phyloP scores from a whole-genome alignment of 148 eudicot genomes.

The Chenopodium quinoa region DNA sequence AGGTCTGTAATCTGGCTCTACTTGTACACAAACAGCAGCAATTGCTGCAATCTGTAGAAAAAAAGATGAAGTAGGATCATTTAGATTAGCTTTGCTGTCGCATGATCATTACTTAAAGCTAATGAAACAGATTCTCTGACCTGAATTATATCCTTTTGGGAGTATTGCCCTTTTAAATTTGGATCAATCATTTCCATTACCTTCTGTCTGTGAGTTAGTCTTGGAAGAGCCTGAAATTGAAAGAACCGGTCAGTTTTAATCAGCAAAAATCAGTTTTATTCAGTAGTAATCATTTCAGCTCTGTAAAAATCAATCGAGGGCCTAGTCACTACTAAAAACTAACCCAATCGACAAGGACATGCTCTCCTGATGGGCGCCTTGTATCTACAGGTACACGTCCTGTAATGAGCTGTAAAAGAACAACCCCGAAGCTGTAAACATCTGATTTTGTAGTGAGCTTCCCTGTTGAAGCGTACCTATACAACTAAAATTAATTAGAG shows the following conservation, averaged over 20 bases:
- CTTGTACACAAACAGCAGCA: slow-evolving; percentile 85
- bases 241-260: neutral
- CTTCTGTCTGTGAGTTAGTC: slow-evolving; percentile 64
- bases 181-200: slow-evolving; percentile 79
- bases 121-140: slow-evolving; percentile 35
- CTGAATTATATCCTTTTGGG: slow-evolving; percentile 78
- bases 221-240: slow-evolving; percentile 71
- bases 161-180: slow-evolving; percentile 56
- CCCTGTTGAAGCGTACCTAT: slow-evolving; percentile 88
- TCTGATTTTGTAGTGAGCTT: slow-evolving; percentile 96
- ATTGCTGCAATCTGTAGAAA: slow-evolving; percentile 72
- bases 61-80: neutral
- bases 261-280: neutral
- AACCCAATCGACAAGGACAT: slow-evolving; percentile 91
- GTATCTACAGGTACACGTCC: slow-evolving; percentile 84
- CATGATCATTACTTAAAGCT: slow-evolving; percentile 1
- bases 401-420: slow-evolving; percentile 86
- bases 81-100: neutral
- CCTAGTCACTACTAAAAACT: slow-evolving; percentile 19
- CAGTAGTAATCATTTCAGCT: neutral
- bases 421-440: slow-evolving; percentile 91
- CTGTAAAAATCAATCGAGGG: neutral
- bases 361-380: slow-evolving; percentile 77
- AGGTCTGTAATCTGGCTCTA: slow-evolving; percentile 87
- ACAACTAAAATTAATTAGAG: slow-evolving; percentile 21